phyloP scores from a whole-genome alignment of 2,329 filamentous ascomycete genomes.

The Cryphonectria radicalis region DNA sequence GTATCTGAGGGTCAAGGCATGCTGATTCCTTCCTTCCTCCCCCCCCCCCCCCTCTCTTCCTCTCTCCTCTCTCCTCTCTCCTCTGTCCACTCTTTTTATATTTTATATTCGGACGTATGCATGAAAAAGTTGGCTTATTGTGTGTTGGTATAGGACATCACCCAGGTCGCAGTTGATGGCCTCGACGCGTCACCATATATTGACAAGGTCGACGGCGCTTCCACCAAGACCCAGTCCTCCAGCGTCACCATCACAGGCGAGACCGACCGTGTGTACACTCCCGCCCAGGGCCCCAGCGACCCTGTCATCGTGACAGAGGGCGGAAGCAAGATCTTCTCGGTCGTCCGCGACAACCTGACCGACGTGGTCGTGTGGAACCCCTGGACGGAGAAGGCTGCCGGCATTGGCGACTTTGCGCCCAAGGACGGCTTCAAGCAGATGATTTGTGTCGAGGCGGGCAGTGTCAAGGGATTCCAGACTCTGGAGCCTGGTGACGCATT shows the following conservation, averaged over 20 bases:
- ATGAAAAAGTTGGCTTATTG: background rate
- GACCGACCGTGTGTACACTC: slow-evolving; percentile 87
- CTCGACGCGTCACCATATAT: slow-evolving; percentile 77
- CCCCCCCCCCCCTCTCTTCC: no score
- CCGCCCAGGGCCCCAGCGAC: slow-evolving; percentile 61
- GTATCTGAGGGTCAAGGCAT: slow-evolving; percentile 80
- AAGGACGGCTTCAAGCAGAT: slow-evolving; percentile 91
- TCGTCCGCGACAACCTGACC: slow-evolving; percentile 81
- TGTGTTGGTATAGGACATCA: slow-evolving; percentile 71
- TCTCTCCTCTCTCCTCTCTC: background rate
- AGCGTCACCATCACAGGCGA: slow-evolving; percentile 74
- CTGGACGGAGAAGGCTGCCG: slow-evolving; percentile 81
- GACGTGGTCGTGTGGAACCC: slow-evolving; percentile 98
- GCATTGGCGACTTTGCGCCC: slow-evolving; percentile 85
- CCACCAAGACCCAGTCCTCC: slow-evolving; percentile 67
- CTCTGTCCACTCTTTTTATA: background rate
- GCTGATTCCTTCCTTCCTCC: slow-evolving; percentile 34
- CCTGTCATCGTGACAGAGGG: slow-evolving; percentile 65
- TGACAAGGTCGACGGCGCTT: slow-evolving; percentile 77
- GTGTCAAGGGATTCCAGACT: slow-evolving; percentile 79
- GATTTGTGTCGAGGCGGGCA: slow-evolving; percentile 91
- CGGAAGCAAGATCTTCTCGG: slow-evolving; percentile 68
- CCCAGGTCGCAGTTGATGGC: slow-evolving; percentile 71
- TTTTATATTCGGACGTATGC: background rate
- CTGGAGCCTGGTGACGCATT: slow-evolving; percentile 78